phyloP scores from a whole-genome alignment of 371 early-diverging fungal genomes.

The Agmasoma carcini region DNA sequence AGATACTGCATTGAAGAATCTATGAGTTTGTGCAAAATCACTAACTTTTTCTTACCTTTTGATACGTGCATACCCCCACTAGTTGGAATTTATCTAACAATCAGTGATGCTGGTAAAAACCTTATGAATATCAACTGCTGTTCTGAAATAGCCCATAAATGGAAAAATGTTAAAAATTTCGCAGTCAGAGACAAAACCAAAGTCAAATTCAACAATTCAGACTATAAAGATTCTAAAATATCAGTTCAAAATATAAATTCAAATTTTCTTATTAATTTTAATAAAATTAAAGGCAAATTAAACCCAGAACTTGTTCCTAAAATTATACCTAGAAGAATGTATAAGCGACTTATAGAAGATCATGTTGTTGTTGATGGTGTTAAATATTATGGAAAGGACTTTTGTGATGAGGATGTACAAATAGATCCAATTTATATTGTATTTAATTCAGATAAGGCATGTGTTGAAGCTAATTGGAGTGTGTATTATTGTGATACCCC shows the following conservation, averaged over 20 bases:
- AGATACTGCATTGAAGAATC: slow-evolving; percentile 39
- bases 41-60: slow-evolving; percentile 30
- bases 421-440: slow-evolving; percentile 18
- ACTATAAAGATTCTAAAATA: slow-evolving; percentile 19
- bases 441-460: not conserved
- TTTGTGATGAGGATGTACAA: slow-evolving; percentile 25
- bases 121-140: slow-evolving; percentile 19
- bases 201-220: not conserved
- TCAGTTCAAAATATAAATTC: not conserved
- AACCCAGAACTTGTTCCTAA: slow-evolving; percentile 27
- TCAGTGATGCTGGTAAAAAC: slow-evolving; percentile 16
- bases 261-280: slow-evolving; percentile 27
- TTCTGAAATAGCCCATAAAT: not conserved
- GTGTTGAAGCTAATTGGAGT: not conserved
- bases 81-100: slow-evolving; percentile 38
- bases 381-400: slow-evolving; percentile 29
- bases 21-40: slow-evolving; percentile 12
- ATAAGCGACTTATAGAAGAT: slow-evolving; percentile 13
- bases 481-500: not conserved
- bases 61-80: slow-evolving; percentile 20
- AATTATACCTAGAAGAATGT: slow-evolving; percentile 27
- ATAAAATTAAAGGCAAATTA: slow-evolving; percentile 29
- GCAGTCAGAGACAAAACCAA: not conserved
- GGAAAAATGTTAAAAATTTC: not conserved
- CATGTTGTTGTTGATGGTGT: slow-evolving; percentile 7